Conservation (phyloP, 179 eudicot species). For the Heliamphora ciliata region DNA sequence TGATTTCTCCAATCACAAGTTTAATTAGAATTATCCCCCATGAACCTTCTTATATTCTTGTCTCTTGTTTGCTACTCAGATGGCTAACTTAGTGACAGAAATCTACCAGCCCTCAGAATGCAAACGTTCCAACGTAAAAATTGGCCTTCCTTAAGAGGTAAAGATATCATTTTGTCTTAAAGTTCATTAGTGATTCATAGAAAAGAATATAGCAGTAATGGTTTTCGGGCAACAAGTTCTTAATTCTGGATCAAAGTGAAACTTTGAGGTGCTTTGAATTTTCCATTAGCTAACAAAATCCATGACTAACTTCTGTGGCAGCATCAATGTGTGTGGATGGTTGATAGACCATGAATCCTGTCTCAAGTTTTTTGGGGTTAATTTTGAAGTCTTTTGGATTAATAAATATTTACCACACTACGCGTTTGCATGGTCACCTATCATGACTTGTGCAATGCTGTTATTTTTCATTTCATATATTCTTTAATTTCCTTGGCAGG, state of each 20-base stretch:
- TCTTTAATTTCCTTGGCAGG: slow-evolving; percentile 40
- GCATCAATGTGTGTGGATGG: not conserved
- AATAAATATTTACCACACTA: not conserved
- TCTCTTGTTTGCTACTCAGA: not conserved
- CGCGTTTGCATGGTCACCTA: not conserved
- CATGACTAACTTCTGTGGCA: not conserved
- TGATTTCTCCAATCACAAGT: no score
- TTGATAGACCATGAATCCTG: not conserved
- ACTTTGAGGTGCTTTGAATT: not conserved
- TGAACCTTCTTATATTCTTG: no score
- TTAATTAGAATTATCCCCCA: no score
- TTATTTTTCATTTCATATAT: not conserved
- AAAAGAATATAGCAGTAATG: not conserved
- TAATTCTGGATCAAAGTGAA: not conserved
- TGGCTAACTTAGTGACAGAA: not conserved
- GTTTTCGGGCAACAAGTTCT: not conserved
- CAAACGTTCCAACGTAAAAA: not conserved
- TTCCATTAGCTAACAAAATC: no score
- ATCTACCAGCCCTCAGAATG: not conserved
- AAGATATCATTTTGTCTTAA: not conserved
- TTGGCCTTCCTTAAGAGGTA: not conserved
- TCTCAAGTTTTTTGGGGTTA: not conserved
- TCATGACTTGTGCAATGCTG: not conserved
- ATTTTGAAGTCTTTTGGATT: not conserved
- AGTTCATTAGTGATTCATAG: not conserved